Evolutionary conservation across 2,329 filamentous ascomycete genomes (phyloP), one percentile per base, ranked within the genome.

Genomic region (Calonectria pseudoturangicola): DNA sequence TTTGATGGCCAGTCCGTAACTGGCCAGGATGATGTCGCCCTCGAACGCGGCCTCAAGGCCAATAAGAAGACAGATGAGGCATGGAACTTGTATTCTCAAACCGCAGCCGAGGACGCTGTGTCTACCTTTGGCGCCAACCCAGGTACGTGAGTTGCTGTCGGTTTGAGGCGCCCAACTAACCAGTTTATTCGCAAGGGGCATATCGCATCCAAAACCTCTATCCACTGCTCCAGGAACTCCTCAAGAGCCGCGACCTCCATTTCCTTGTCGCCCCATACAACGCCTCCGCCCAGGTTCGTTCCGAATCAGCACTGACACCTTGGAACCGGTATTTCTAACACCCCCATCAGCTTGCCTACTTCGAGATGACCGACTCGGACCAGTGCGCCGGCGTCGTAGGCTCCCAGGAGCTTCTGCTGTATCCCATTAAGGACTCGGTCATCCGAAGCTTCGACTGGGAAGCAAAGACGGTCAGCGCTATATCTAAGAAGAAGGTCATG

Each of bases 241-340:
- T 98, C 65, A 88, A 90, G 78, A 87, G 92, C 76, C 90, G 93
- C 74, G 88, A 89, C 2, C 86, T 98, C 70, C 90, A 94, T 73
- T 98, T 95, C 81, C 87, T 95, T 60, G 93, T 97, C 54, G 93
- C 96, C 15, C 96, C 96, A 1, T 98, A 95, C 86, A 95, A 93
- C 83, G 95, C 96, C 45, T 93, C 93, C 79, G 94, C 95, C 71
- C 95, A 98, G 91, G 94, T 96, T 85, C 81, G 87, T 83, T 30
- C 51, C 56, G 56, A 54, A 39, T 33, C 33, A 27, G 21, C 33
- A 48, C 39, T 41, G 39, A 51, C 47, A n/a, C 16, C 56, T 67
- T 60, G 21, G 36, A 25, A 21, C 16, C 12, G n/a, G 21, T 28
- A 18, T 21, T 63, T 56, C 80, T 79, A 60, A 79, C 74, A 28